phyloP scores from a whole-genome alignment of 2,329 filamentous ascomycete genomes.

The Grosmannia penicillata region DNA sequence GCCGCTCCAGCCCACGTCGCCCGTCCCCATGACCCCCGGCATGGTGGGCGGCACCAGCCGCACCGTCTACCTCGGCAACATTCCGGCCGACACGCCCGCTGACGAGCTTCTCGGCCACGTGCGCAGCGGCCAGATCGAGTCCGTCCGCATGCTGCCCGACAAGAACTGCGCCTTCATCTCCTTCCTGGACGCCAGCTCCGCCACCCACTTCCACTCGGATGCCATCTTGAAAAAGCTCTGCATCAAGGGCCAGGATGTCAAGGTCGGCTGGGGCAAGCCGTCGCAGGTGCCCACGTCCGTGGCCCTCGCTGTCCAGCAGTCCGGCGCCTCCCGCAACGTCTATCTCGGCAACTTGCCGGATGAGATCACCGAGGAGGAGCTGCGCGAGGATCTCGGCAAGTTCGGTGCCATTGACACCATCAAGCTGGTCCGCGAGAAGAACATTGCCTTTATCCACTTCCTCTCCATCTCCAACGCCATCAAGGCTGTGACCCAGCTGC shows the following conservation, averaged over 20 bases:
- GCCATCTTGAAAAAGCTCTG: conserved; percentile 99
- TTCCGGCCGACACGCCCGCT: conserved; percentile 90
- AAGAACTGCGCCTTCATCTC: conserved; percentile 99
- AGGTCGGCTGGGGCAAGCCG: conserved; percentile 98
- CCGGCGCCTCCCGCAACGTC: conserved; percentile 89
- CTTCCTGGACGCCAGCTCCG: conserved; percentile 92
- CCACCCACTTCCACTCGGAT: conserved; percentile 98
- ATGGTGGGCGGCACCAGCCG: conserved; percentile 82
- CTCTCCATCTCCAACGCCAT: conserved; percentile 95
- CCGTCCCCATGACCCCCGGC: conserved; percentile 62
- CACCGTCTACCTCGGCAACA: conserved; percentile 95
- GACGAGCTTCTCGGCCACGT: conserved; percentile 96
- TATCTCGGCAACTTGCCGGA: conserved; percentile 90
- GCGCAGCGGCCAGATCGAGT: conserved; percentile 94
- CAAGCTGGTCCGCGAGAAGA: conserved; percentile 96
- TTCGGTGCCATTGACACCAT: conserved; percentile 95
- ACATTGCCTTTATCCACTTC: conserved; percentile 95
- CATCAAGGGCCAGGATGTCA: conserved; percentile 97
- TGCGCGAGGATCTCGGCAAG: conserved; percentile 89
- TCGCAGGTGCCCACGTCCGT: conserved; percentile 96
- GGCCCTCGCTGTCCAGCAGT: conserved; percentile 93
- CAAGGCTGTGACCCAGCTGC: conserved; percentile 92
- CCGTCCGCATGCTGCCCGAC: conserved; percentile 88
- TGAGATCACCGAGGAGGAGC: conserved; percentile 78
- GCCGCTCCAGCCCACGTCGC: conserved; percentile 54